Conservation (phyloP, 768 basidiomycete genomes). For the Jaapia argillacea region DNA sequence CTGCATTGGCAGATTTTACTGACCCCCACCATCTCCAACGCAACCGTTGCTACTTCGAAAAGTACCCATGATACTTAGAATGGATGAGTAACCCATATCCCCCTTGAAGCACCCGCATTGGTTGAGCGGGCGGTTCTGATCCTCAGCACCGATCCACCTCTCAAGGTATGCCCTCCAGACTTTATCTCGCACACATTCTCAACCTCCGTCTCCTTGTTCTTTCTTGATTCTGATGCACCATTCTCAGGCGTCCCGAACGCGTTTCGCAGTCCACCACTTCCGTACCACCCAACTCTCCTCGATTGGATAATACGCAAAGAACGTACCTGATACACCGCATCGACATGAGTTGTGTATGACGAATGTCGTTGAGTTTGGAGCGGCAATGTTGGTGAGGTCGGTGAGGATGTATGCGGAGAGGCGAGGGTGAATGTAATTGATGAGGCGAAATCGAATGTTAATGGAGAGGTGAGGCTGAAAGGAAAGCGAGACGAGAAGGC, state of each 20-base stretch:
- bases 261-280: constrained; percentile 59
- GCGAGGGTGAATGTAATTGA: too few species aligned
- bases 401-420: too few species aligned
- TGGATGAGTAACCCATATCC: constrained; percentile 31
- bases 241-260: constrained; percentile 52
- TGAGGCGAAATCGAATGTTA: too few species aligned
- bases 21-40: constrained; percentile 34
- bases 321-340: constrained; percentile 51
- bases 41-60: constrained; percentile 8
- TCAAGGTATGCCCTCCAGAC: constrained; percentile 52
- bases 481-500: too few species aligned
- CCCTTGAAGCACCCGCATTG: constrained; percentile 38
- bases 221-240: background rate
- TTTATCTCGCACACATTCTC: constrained; percentile 1
- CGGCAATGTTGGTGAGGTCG: constrained; percentile 52
- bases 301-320: constrained; percentile 43
- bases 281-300: constrained; percentile 58
- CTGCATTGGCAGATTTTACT: constrained; percentile 45
- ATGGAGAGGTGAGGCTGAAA: too few species aligned
- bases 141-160: constrained; percentile 59
- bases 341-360: constrained; percentile 40
- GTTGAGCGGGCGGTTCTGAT: constrained; percentile 76
- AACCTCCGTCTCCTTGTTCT: too few species aligned
- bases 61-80: background rate
- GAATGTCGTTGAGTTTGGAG: constrained; percentile 49